Percentiles rank a stretch among this genome's conserved stretches.
These are phyloP conservation scores for Thermothelomyces thermophilus DNA, from an alignment of 2,329 filamentous ascomycete species.

Conservation along the genomic window DNA sequence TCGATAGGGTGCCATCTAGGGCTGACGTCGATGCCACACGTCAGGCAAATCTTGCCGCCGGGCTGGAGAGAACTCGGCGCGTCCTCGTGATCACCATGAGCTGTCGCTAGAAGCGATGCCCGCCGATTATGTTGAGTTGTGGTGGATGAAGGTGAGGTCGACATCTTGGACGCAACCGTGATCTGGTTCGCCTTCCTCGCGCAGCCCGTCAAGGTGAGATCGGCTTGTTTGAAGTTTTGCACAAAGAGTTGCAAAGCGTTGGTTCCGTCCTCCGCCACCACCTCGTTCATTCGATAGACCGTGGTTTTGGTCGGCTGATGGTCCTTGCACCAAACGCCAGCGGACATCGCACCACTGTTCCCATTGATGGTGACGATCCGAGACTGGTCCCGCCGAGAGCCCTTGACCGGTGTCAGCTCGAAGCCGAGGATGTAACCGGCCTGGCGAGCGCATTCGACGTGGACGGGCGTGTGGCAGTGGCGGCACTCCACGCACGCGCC, in stretches of 20 bases:
- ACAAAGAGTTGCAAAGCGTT: conserved; percentile 83
- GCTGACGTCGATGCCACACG: conserved; percentile 63
- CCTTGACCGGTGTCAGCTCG: conserved; percentile 84
- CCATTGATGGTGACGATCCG: conserved; percentile 73
- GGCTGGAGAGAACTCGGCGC: conserved; percentile 30
- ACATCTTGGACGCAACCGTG: conserved; percentile 55
- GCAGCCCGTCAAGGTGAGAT: conserved; percentile 82
- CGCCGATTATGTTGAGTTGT: conserved; percentile 43
- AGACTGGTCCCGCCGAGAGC: conserved; percentile 73
- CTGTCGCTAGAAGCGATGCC: conserved; percentile 43
- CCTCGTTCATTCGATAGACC: conserved; percentile 73
- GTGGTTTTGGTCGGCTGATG: conserved; percentile 67
- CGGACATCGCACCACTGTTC: conserved; percentile 77
- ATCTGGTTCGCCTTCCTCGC: conserved; percentile 84
- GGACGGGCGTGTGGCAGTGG: conserved; percentile 64
- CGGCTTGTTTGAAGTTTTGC: conserved; percentile 89
- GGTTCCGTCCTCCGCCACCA: conserved; percentile 61
- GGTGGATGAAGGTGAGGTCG: conserved; percentile 34
- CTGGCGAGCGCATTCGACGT: conserved; percentile 86
- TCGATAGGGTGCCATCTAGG: conserved; percentile 66
- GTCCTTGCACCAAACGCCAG: conserved; percentile 85
- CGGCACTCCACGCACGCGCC: conserved; percentile 83
- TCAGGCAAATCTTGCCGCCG: conserved; percentile 53
- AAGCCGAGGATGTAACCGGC: conserved; percentile 80
- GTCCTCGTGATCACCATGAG: conserved; percentile 28